phyloP scores from a whole-genome alignment of 148 eudicot species.

The Cornus kousa region DNA sequence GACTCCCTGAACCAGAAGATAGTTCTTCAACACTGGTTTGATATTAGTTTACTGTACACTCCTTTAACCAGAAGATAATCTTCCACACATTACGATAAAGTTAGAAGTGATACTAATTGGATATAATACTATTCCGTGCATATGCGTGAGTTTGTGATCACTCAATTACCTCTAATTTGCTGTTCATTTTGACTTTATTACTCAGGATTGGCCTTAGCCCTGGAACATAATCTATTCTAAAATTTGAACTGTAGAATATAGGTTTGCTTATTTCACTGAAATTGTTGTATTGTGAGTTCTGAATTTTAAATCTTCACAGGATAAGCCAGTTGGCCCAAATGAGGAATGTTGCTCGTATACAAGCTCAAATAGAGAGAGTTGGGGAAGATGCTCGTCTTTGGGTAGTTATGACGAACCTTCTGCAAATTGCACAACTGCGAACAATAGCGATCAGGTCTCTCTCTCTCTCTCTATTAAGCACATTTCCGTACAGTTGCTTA shows the following conservation, averaged over 20 bases:
- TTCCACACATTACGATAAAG: too few relatives aligned
- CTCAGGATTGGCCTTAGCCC: background rate
- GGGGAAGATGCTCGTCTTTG: conserved; percentile 88
- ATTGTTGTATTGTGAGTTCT: background rate
- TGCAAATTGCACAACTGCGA: conserved; percentile 27
- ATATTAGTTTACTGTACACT: background rate
- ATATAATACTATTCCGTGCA: too few relatives aligned
- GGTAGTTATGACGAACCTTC: conserved; percentile 57
- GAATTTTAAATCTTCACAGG: conserved; percentile 37
- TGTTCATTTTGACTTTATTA: background rate
- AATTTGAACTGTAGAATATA: too few relatives aligned
- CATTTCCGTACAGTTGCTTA: background rate
- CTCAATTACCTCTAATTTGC: background rate
- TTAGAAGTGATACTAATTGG: too few relatives aligned
- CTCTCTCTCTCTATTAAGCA: conserved; percentile 3
- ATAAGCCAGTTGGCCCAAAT: conserved; percentile 35
- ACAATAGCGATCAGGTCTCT: conserved; percentile 44
- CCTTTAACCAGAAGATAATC: background rate
- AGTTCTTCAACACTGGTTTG: background rate
- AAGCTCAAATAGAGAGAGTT: conserved; percentile 83
- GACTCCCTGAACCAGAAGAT: background rate
- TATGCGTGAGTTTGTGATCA: too few relatives aligned
- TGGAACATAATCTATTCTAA: background rate
- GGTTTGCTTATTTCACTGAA: background rate
- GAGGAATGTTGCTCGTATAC: conserved; percentile 74